These are phyloP conservation scores for Stachybotrys chlorohalonatus DNA, from an alignment of 2,329 filamentous ascomycete species.

Conservation along the genomic window DNA sequence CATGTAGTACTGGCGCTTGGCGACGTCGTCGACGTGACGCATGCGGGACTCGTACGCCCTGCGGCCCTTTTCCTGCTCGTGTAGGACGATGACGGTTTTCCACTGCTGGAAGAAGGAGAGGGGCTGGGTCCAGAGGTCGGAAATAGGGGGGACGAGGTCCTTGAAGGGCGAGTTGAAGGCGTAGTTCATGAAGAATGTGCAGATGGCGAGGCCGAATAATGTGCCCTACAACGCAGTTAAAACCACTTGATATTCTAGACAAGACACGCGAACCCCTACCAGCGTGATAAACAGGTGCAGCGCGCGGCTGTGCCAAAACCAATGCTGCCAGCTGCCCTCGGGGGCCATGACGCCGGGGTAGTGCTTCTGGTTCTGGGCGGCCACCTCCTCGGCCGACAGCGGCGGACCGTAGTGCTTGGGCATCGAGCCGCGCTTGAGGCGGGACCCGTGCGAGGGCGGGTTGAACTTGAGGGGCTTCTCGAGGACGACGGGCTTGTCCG, in stretches of 20 bases:
- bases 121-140: constrained; percentile 61
- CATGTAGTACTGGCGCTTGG: constrained; percentile 78
- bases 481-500: constrained; percentile 58
- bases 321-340: constrained; percentile 70
- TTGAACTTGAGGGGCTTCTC: constrained; percentile 85
- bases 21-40: constrained; percentile 71
- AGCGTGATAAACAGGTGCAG: constrained; percentile 80
- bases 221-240: constrained; percentile 41
- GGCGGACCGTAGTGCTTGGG: constrained; percentile 68
- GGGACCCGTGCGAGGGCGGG: constrained; percentile 78
- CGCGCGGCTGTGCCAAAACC: constrained; percentile 68
- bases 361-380: constrained; percentile 56
- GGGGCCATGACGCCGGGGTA: constrained; percentile 90
- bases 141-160: constrained; percentile 65
- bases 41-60: constrained; percentile 63
- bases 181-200: constrained; percentile 73
- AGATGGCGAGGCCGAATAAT: constrained; percentile 58
- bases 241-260: not conserved
- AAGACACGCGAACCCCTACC: constrained; percentile 37
- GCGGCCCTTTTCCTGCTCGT: constrained; percentile 61
- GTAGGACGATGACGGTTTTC: constrained; percentile 65
- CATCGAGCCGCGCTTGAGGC: constrained; percentile 45
- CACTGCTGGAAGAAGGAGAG: constrained; percentile 56
- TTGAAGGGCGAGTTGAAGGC: constrained; percentile 68
- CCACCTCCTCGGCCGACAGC: constrained; percentile 55